Evolutionary conservation across 1,284 basidiomycete genomes (phyloP), one percentile per base, ranked within the genome.

Genomic region (Chiua sp.): DNA sequence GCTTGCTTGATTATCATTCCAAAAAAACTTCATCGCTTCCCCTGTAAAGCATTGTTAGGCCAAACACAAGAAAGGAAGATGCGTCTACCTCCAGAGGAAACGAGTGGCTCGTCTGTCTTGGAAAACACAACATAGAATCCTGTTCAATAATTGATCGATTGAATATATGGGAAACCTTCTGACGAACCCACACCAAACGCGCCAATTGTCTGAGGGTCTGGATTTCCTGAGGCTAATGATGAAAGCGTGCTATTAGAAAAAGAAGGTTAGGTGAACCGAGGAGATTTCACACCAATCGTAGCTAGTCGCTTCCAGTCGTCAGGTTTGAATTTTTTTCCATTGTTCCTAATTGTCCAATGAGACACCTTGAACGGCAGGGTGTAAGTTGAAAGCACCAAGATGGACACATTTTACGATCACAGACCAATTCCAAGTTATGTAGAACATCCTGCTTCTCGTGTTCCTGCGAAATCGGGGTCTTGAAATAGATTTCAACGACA

Each of bases 1-100:
- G 57, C 65, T 42, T 59, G 86, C 87, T 75, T 88, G 87, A 71
- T 95, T 90, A 68, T 92, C 91, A 72, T 95, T 95, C 94, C 94
- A 98, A 74, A 96, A 92, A 75, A 98, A 98, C 3, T 90, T 92
- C 94, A 96, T 96, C 91, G 91, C 94, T 73, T 92, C 47, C 48
- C 63, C 57, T 58, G 39, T 26, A 20, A 58, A 18, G 22, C 16
- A 51, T 32, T 32, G 10, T 13, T 7, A 13, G 35, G 15, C 10
- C 3, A 35, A 35, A 15, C 15, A 11, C 28, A 20, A 6, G n/a
- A n/a, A n/a, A n/a, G n/a, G n/a, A n/a, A n/a, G n/a, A n/a, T n/a
- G 63, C 11, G 44, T 75, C 48, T 68, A 87, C 87, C 84, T 70
- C 93, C 95, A 8, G 92, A 95, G 20, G 88, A 90, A 13, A 98